Evolutionary conservation across 2,329 filamentous ascomycete species (phyloP), one percentile per base, ranked within the genome.

Genomic region (Spiromastix sp.): DNA sequence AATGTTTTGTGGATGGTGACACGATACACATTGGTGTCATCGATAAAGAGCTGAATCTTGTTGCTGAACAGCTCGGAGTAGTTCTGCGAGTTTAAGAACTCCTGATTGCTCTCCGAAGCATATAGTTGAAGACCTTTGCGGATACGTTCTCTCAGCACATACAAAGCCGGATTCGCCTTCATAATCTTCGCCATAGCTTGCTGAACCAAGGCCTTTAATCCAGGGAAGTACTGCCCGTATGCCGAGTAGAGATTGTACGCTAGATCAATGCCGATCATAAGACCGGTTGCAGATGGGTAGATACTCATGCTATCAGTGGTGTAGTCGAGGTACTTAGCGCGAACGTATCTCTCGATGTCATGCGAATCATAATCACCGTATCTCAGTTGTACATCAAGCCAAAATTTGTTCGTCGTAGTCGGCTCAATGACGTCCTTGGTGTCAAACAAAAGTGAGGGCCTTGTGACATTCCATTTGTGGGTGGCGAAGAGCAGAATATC

Each of bases 1-100:
- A 98, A 98, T 0, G 91, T 98, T 75, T 98, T 98, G 71, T 98
- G 91, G 44, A 98, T 98, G 0, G 91, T 98, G 42, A 98, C 91
- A 67, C 91, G 87, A 58, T 98, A 98, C 34, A 98, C 93, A 52
- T 98, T 98, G 41, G 91, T 98, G 56, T 98, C 91, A 50, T 98
- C 91, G 45, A 98, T 96, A 67, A 98, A 98, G 31, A 98, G 72
- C 66, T 98, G 91, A 19, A 93, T 93, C 66, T 96, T 89, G 61
- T 95, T 94, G 70, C 89, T 98, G 71, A 98, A 98, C 22, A 98
- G 71, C 57, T 98, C 91, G 0, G 91, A 95, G 67, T 98, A 98
- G 59, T 98, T 98, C 64, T 98, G 91, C 1, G 89, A 96, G 67
- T 98, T 98, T 47, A 98, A 65, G 70, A 98, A 98, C 63, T 98